Percentiles rank a stretch among this genome's conserved stretches.
phyloP scores from a whole-genome alignment of 805 yeast genomes.

The Starmerella apicola region DNA sequence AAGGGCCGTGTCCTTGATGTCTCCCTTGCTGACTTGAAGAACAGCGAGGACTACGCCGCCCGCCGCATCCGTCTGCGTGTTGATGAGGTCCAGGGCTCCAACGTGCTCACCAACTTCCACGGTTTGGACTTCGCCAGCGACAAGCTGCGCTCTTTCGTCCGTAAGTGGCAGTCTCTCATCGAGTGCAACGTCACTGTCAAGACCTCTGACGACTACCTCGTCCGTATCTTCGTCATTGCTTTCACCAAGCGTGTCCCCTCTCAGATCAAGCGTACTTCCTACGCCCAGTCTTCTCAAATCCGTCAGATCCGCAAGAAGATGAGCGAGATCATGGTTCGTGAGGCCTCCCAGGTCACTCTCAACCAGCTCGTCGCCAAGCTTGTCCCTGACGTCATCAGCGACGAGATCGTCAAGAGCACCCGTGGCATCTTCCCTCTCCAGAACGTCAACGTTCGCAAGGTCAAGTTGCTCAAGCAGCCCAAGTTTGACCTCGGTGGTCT shows the following conservation, averaged over 20 bases:
- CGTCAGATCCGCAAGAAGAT: constrained; percentile 95
- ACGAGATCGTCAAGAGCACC: constrained; percentile 95
- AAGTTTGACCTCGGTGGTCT: constrained; percentile 96
- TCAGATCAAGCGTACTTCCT: constrained; percentile 95
- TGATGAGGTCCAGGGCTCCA: constrained; percentile 98
- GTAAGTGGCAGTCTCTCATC: constrained; percentile 98
- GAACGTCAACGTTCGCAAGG: constrained; percentile 98
- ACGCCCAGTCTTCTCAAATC: constrained; percentile 95
- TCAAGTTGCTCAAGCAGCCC: constrained; percentile 96
- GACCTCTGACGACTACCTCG: constrained; percentile 94
- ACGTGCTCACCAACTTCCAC: constrained; percentile 98
- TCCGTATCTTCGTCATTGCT: constrained; percentile 93
- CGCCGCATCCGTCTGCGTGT: constrained; percentile 96
- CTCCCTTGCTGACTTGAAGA: constrained; percentile 93
- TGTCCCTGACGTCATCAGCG: constrained; percentile 97
- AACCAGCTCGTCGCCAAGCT: constrained; percentile 94
- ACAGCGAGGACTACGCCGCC: constrained; percentile 97
- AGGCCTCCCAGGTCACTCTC: constrained; percentile 86
- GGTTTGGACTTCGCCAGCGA: constrained; percentile 97
- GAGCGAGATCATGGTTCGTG: constrained; percentile 91
- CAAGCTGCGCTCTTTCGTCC: constrained; percentile 92
- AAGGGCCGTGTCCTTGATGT: constrained; percentile 97
- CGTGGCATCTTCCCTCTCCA: constrained; percentile 93
- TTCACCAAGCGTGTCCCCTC: constrained; percentile 96
- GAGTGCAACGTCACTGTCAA: constrained; percentile 97